A percentile compares a stretch with the other conserved stretches of the same genome.
phyloP scores from a whole-genome alignment of 768 basidiomycete species.

The Boletus patriciae region DNA sequence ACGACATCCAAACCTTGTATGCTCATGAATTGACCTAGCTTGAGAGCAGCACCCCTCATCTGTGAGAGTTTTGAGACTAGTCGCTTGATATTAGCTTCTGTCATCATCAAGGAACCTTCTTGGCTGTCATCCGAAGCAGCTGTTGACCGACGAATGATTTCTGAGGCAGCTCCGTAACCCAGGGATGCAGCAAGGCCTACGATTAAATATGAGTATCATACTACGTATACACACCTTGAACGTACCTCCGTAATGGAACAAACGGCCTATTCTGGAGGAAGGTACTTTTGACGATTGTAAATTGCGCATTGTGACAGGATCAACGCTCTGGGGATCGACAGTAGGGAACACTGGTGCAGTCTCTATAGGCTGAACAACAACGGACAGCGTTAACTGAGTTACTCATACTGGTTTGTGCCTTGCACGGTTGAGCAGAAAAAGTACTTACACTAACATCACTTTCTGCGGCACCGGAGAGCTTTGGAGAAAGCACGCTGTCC shows the following conservation, averaged over 20 bases:
- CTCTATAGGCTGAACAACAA: constrained; percentile 9
- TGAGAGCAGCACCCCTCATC: constrained; percentile 96
- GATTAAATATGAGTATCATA: background rate
- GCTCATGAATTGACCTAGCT: constrained; percentile 95
- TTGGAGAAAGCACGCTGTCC: background rate
- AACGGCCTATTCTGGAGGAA: constrained; percentile 80
- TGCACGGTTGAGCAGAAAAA: background rate
- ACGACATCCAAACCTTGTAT: constrained; percentile 67
- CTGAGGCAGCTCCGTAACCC: constrained; percentile 85
- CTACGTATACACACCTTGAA: background rate
- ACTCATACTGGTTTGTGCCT: background rate
- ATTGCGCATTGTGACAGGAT: constrained; percentile 34
- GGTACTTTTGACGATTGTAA: constrained; percentile 87
- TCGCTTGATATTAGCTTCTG: constrained; percentile 85
- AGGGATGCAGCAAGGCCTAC: constrained; percentile 89
- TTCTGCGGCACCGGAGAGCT: background rate
- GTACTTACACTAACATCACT: constrained; percentile 14
- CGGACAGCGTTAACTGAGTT: background rate
- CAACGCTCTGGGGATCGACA: background rate
- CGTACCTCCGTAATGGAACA: constrained; percentile 93
- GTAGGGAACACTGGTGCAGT: background rate
- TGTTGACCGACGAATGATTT: constrained; percentile 72
- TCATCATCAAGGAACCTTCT: constrained; percentile 70
- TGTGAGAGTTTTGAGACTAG: constrained; percentile 90
- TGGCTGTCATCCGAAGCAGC: constrained; percentile 34